phyloP scores from a whole-genome alignment of 768 basidiomycete genomes.

The Melanogaster broomeanus region DNA sequence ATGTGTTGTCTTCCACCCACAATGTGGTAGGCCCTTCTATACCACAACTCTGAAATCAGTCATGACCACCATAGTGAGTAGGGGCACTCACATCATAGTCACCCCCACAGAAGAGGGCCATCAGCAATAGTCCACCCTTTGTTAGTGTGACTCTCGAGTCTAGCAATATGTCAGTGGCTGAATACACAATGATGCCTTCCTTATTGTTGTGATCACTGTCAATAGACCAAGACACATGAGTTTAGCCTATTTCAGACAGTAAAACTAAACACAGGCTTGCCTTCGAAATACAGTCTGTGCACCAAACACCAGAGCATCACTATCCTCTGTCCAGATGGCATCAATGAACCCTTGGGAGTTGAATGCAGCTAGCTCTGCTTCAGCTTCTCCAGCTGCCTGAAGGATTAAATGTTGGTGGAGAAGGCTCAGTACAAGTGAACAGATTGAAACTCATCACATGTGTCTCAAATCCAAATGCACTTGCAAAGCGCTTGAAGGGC shows the following conservation, averaged over 20 bases:
- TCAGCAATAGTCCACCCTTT: neutral
- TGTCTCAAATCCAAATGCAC: constrained; percentile 44
- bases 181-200: neutral
- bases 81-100: constrained; percentile 1
- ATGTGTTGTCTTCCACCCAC: neutral
- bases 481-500: constrained; percentile 32
- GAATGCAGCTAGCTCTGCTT: neutral
- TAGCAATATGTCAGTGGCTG: neutral
- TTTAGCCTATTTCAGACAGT: neutral
- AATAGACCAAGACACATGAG: neutral
- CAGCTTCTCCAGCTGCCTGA: constrained; percentile 5
- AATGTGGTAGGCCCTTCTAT: neutral
- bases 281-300: neutral
- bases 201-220: neutral
- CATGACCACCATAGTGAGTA: neutral
- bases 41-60: neutral
- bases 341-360: neutral
- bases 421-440: no score
- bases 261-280: no score
- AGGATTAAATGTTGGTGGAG: no score
- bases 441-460: constrained; percentile 18
- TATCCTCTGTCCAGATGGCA: neutral
- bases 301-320: constrained; percentile 4
- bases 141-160: neutral
- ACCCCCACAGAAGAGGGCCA: neutral